Evolutionary conservation across 805 yeast genomes (phyloP), one percentile per base, ranked within the genome.

Genomic region (Isabelozyma pseudorhagii): DNA sequence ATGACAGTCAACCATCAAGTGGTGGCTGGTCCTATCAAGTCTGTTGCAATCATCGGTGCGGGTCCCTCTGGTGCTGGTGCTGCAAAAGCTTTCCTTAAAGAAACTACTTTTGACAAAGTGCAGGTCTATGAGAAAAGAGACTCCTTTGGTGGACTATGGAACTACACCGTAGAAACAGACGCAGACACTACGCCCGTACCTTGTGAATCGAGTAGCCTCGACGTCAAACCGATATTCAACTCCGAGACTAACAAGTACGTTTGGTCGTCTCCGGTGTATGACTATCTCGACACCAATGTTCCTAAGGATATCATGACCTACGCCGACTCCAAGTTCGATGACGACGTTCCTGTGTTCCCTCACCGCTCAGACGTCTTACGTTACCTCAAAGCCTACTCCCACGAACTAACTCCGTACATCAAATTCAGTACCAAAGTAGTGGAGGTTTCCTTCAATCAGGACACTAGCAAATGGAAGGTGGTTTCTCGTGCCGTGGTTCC

Each of bases 71-170:
- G 91, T 1, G 67, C 83, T 13, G 87, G 83, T 0, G 68, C 80
- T 2, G 80, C 87, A 0, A 79, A 82, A 49, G 88, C 89, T 0
- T 68, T 87, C 8, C 49, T 77, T 4, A 78, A 72, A 13, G 89
- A 83, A 54, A 57, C 67, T 1, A 60, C 65, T 4, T 75, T 75
- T 52, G 64, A 72, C 42, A 59, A 64, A 42, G 70, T 86, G 42
- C 77, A 75, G 21, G 73, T 84, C 3, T 85, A 75, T 59, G 94
- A 87, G 52, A 72, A 77, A 45, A 75, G 85, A 52, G 52, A 67
- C 4, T 63, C 63, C 15, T 63, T 77, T n/a, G 94, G 94, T n/a
- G 96, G 96, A 0, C 68, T 87, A 9, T 88, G 96, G 96, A 79
- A 82, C 59, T 85, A 80, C 59, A 73, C 71, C 45, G 70, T 59